These are phyloP conservation scores for Heliamphora exappendiculata DNA, from an alignment of 148 eudicot genomes.

Conservation along the genomic window DNA sequence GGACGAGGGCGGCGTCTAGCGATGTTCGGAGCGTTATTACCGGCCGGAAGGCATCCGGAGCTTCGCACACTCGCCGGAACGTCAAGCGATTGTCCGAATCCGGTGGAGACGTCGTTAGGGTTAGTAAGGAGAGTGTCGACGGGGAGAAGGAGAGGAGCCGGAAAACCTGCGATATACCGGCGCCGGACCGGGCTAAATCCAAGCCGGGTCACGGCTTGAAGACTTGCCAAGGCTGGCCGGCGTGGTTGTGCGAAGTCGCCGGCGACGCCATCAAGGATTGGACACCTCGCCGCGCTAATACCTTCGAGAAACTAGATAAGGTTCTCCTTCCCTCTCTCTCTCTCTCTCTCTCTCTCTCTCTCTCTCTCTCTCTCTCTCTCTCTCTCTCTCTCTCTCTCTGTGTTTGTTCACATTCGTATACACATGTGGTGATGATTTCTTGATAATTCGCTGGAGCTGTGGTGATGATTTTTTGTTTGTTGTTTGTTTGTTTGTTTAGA, in stretches of 20 bases:
- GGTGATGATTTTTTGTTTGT: neutral
- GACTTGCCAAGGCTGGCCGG: slow-evolving; percentile 67
- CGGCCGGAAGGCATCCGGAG: slow-evolving; percentile 4
- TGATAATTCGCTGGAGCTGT: neutral
- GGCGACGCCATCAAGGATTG: slow-evolving; percentile 78
- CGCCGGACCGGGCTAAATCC: slow-evolving; percentile 24
- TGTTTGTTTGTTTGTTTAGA: no score
- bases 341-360: no score
- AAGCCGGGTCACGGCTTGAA: slow-evolving; percentile 41
- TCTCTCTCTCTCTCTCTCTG: no score
- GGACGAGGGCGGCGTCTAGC: slow-evolving; percentile 30
- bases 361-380: no score
- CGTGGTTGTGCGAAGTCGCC: slow-evolving; percentile 65
- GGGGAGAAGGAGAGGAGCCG: slow-evolving; percentile 9
- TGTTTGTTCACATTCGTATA: no score
- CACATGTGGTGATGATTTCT: no score
- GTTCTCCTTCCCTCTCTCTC: slow-evolving; percentile 22
- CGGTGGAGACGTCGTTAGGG: neutral
- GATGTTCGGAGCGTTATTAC: neutral
- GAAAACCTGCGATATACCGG: slow-evolving; percentile 24
- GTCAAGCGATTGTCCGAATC: slow-evolving; percentile 2
- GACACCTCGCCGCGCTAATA: slow-evolving; percentile 81
- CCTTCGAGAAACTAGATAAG: slow-evolving; percentile 89
- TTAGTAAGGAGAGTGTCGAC: slow-evolving; percentile 6
- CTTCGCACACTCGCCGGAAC: slow-evolving; percentile 9